Base-by-base conservation (phyloP, 1,284 basidiomycete genomes). In the Ustilago tritici region DNA sequence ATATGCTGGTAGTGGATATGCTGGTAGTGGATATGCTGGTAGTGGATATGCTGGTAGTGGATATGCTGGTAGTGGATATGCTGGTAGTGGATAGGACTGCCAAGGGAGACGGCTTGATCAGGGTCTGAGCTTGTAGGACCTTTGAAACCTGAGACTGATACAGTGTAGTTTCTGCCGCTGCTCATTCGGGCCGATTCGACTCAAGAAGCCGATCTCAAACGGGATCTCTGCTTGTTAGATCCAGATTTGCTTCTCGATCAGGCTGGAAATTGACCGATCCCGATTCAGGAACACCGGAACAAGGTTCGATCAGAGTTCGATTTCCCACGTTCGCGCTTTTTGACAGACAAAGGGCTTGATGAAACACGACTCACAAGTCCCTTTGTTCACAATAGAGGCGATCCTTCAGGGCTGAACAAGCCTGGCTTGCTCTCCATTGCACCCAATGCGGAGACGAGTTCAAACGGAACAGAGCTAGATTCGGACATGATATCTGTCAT, bases 241-340 rank as follows among this genome's bases (percentile, higher is more conserved):
- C 43, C 6, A 19, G 11, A 3, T 8, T 19, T 14, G n/a, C n/a
- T 23, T 23, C 19, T 19, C 17, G 52, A 54, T 54, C 17, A 11
- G 35, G 35, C 9, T 36, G 36, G 41, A 19, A 12, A 9, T 10
- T 14, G 17, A 40, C 54, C 54, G 54, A 56, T 56, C 54, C 54
- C 54, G 54, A 56, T 56, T 31, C 43, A 52, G 40, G 17, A 19
- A 52, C 49, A 31, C 5, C 15, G 49, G n/a, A 50, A 28, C n/a
- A 49, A 19, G 11, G 28, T 34, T 36, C 23, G 46, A 32, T 14
- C 28, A 8, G 15, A 28, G 23, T 23, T 41, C 32, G 2, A 5
- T 43, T 56, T 62, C 61, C 41, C 61, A 62, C 49, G 40, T 38
- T 54, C 17, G 61, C 61, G 34, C 61, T 55, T 47, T 62, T 56